phyloP scores from a whole-genome alignment of 2,329 filamentous ascomycete genomes.

The Neonectria hederae region DNA sequence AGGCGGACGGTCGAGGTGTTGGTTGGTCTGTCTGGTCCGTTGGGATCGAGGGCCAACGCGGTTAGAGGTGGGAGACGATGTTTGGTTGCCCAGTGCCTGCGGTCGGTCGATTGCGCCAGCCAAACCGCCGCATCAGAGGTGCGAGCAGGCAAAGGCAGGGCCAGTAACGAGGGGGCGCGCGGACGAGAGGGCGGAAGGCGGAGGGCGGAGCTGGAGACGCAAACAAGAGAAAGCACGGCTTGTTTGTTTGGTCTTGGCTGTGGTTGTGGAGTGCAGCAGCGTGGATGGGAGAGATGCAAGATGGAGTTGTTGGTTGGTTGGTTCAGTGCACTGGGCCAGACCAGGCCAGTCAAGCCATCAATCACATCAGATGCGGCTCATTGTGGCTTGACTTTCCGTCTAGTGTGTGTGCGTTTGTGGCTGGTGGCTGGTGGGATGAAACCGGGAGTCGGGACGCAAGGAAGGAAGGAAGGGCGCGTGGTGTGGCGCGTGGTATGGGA shows the following conservation, averaged over 20 bases:
- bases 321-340: conserved; percentile 1
- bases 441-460: background rate
- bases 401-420: conserved; percentile 26
- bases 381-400: background rate
- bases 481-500: background rate
- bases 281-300: conserved; percentile 17
- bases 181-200: background rate
- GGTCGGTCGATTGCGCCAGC: conserved; percentile 39
- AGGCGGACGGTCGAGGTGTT: background rate
- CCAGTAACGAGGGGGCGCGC: background rate
- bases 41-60: conserved; percentile 30
- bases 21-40: background rate
- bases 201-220: conserved; percentile 14
- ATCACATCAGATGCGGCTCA: conserved; percentile 35
- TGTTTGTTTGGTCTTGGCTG: conserved; percentile 18
- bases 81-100: conserved; percentile 38
- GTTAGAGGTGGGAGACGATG: conserved; percentile 37
- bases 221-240: conserved; percentile 27
- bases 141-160: background rate
- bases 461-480: conserved; percentile 21
- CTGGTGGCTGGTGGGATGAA: conserved; percentile 28
- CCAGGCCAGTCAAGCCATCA: conserved; percentile 9
- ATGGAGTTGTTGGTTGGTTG: conserved; percentile 22
- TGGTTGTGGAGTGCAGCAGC: conserved; percentile 14
- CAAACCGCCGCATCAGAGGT: conserved; percentile 38